These are phyloP conservation scores for Jatropha curcas DNA, from an alignment of 345 rosid species.

Conservation along the genomic window DNA sequence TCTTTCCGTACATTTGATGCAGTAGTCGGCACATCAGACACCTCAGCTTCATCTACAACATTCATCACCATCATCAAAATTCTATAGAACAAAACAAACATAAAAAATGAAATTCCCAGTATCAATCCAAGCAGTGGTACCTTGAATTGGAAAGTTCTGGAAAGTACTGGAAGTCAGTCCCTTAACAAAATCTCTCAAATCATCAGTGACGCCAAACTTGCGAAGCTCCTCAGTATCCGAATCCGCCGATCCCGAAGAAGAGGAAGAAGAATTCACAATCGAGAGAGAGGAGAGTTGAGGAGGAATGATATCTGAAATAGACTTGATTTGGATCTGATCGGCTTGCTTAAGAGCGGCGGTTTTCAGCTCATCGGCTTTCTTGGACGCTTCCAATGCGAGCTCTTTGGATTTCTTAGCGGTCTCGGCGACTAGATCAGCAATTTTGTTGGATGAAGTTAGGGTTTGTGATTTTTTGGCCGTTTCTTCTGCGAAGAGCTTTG, in stretches of 20 bases:
- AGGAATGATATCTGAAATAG: slow-evolving; percentile 72
- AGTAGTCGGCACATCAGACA: slow-evolving; percentile 40
- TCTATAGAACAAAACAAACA: not conserved
- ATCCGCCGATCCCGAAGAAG: slow-evolving; percentile 34
- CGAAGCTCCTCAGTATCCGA: slow-evolving; percentile 52
- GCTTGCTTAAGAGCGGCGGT: slow-evolving; percentile 81
- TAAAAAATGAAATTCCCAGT: not conserved
- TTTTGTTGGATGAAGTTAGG: slow-evolving; percentile 52
- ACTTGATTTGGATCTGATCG: slow-evolving; percentile 82
- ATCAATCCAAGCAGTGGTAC: slow-evolving; percentile 29
- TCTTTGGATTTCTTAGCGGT: slow-evolving; percentile 90
- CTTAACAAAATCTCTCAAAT: slow-evolving; percentile 76
- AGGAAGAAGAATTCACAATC: slow-evolving; percentile 33
- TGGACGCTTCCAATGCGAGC: slow-evolving; percentile 87
- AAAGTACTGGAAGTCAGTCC: slow-evolving; percentile 81
- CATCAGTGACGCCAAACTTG: slow-evolving; percentile 80
- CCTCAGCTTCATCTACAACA: slow-evolving; percentile 50
- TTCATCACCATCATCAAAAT: slow-evolving; percentile 12
- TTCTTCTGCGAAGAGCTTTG: slow-evolving; percentile 78
- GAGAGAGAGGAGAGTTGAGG: slow-evolving; percentile 55
- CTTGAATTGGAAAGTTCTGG: slow-evolving; percentile 74
- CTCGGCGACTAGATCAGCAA: slow-evolving; percentile 79
- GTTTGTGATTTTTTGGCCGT: slow-evolving; percentile 78
- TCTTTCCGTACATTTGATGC: slow-evolving; percentile 80
- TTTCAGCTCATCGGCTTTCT: slow-evolving; percentile 70